Evolutionary conservation across 2,329 filamentous ascomycete species (phyloP), one percentile per base, ranked within the genome.

Genomic region (Diaporthe australafricana): DNA sequence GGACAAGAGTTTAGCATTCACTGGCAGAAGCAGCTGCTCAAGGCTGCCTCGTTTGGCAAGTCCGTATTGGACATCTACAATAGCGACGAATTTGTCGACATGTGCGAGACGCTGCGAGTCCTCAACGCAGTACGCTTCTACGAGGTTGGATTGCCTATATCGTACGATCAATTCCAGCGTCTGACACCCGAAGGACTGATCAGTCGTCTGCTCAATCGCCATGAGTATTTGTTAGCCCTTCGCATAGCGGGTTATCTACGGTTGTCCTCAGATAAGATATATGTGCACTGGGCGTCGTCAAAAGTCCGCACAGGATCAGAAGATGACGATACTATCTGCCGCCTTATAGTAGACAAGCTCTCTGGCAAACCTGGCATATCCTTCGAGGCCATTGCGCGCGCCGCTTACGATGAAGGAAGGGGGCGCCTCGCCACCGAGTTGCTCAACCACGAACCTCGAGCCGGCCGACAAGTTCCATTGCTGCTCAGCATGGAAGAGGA

Each of bases 81-180:
- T 81, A 98, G 95, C 79, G 96, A 99, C 78, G 96, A 99, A 75
- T 99, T 98, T 82, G 96, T 99, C 68, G 96, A 98, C 74, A 98
- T 98, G 92, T 98, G 95, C 76, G 96, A 99, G 81, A 96, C 92
- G 0, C 84, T 99, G 20, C 92, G 96, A 20, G 95, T 99, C 0
- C 87, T 99, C 60, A 98, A 98, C 77, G 96, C 96, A 8, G 93
- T 96, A 16, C 91, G 96, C 66, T 97, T 93, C 81, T 98, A 96
- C 79, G 93, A 97, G 77, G 89, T 98, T 68, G 96, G 96, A 2
- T 85, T 99, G 27, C 95, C 96, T 0, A 81, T 99, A 5, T 97
- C 95, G 5, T 97, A 96, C 79, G 95, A 98, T 74, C 96, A 99
- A 81, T 98, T 96, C 80, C 90, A 96, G 75, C 93, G 95, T 7